Percentiles rank a stretch among this genome's conserved stretches.
Conservation (phyloP, 192 early-diverging fungal species). For the Coemansia sp. region DNA sequence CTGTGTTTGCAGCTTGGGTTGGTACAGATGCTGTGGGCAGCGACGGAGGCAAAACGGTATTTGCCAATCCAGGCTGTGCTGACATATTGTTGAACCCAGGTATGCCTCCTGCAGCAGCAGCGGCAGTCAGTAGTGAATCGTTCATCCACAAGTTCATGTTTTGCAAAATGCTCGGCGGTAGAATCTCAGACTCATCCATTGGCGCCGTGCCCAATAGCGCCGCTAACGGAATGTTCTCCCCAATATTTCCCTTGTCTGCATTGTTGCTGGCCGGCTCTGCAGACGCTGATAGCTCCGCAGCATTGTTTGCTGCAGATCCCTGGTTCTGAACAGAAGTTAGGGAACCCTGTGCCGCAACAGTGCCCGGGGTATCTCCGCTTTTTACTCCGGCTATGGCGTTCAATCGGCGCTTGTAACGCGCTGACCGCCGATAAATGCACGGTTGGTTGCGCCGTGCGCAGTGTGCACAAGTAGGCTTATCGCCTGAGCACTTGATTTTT, state of each 20-base stretch:
- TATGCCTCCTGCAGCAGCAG: constrained; percentile 2
- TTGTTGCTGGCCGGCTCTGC: neutral
- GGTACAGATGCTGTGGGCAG: constrained; percentile 12
- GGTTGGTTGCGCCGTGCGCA: constrained; percentile 52
- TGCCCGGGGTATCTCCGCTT: neutral
- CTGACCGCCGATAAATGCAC: constrained; percentile 51
- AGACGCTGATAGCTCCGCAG: neutral
- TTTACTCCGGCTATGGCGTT: constrained; percentile 1
- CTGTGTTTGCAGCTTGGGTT: constrained; percentile 1
- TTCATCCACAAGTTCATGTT: constrained; percentile 56
- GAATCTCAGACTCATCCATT: constrained; percentile 49
- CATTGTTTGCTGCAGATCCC: constrained; percentile 8
- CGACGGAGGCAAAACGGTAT: constrained; percentile 2
- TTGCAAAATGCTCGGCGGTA: constrained; percentile 49
- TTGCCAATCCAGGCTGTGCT: neutral
- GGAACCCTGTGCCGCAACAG: constrained; percentile 8
- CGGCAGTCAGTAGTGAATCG: constrained; percentile 44
- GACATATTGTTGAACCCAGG: neutral
- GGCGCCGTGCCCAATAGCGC: constrained; percentile 42
- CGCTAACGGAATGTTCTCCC: constrained; percentile 43
- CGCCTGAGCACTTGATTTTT: constrained; percentile 53
- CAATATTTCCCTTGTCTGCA: constrained; percentile 10
- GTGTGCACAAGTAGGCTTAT: constrained; percentile 49
- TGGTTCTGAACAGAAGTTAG: neutral
- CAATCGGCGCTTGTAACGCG: constrained; percentile 50